Conservation (phyloP, 495 filamentous ascomycete genomes). For the Emericellopsis terricola region DNA sequence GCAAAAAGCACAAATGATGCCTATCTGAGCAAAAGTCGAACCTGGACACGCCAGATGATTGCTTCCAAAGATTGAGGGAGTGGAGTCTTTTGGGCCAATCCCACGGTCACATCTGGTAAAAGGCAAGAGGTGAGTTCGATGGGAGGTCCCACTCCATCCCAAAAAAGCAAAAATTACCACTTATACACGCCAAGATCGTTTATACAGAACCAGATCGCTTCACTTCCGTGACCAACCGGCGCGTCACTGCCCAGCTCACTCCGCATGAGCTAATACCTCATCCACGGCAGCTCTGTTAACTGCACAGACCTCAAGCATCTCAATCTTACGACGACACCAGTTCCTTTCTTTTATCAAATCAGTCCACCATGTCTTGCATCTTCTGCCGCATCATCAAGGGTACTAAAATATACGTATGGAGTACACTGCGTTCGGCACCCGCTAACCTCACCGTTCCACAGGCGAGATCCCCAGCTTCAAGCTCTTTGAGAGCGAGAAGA, state of each 20-base stretch:
- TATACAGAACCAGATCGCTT: no score
- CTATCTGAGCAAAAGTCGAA: no score
- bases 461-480: conserved; percentile 93
- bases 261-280: no score
- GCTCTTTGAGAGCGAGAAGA: conserved; percentile 83
- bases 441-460: conserved; percentile 14
- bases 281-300: no score
- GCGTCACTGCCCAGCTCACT: no score
- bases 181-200: no score
- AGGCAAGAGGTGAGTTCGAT: conserved; percentile 42
- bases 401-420: conserved; percentile 9
- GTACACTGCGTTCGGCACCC: neutral
- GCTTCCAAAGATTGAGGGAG: conserved; percentile 37
- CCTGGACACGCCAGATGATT: conserved; percentile 4
- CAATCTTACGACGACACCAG: no score
- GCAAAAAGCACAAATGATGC: no score
- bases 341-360: no score
- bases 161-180: neutral
- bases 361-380: conserved; percentile 55
- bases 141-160: conserved; percentile 5
- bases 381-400: conserved; percentile 99
- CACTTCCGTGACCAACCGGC: no score
- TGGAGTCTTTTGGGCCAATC: conserved; percentile 32
- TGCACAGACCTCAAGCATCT: no score
- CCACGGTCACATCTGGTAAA: conserved; percentile 48